Conservation (phyloP, 148 eudicot genomes). For the Tetragonia tetragonoides region DNA sequence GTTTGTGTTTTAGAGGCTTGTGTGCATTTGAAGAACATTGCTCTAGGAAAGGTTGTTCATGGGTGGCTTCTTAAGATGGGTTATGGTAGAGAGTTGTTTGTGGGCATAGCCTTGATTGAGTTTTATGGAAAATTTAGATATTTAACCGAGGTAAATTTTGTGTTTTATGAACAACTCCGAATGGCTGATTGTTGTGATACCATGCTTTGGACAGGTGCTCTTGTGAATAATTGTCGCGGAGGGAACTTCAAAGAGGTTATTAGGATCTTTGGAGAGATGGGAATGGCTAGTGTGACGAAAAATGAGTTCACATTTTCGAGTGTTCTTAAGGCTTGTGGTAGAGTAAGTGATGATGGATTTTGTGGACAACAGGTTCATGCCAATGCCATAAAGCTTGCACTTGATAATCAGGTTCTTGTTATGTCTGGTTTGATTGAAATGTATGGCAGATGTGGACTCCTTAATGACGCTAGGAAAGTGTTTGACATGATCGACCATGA, state of each 20-base stretch:
- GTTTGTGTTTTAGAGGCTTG: conserved; percentile 71
- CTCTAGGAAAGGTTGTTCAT: conserved; percentile 63
- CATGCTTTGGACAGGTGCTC: conserved; percentile 59
- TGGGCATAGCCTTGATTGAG: conserved; percentile 48
- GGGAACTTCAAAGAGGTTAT: conserved; percentile 38
- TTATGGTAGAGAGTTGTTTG: conserved; percentile 33
- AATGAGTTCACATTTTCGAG: conserved; percentile 53
- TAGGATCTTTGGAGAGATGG: conserved; percentile 51
- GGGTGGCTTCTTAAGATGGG: conserved; percentile 62
- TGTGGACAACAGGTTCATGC: conserved; percentile 68
- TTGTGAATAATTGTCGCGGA: conserved; percentile 47
- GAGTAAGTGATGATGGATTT: conserved; percentile 37
- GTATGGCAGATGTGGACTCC: conserved; percentile 55
- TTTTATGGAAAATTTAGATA: conserved; percentile 55
- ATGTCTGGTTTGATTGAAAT: conserved; percentile 65
- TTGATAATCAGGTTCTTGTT: conserved; percentile 47
- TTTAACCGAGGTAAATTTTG: conserved; percentile 37
- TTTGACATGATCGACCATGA: conserved; percentile 34
- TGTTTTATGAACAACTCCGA: conserved; percentile 38
- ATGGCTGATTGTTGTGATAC: conserved; percentile 30
- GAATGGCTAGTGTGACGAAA: conserved; percentile 47
- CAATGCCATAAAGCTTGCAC: conserved; percentile 49
- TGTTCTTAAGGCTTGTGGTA: conserved; percentile 72
- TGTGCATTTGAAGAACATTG: conserved; percentile 31
- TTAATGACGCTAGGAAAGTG: conserved; percentile 46